Conservation (phyloP, 2,329 filamentous ascomycete species). For the Trichoderma semiorbis region DNA sequence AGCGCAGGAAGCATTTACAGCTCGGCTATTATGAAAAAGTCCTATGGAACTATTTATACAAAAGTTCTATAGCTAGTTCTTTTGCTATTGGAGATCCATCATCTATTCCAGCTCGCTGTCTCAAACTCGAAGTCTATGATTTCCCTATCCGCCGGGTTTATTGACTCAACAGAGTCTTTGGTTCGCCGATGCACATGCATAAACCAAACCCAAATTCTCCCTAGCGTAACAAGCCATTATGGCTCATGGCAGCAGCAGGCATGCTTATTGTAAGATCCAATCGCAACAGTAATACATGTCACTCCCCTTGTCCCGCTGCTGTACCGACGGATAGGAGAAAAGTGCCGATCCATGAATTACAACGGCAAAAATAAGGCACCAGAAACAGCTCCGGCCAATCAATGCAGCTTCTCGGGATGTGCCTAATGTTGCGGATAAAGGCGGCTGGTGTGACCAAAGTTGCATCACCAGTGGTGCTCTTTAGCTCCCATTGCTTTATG, state of each 20-base stretch:
- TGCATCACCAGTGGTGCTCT: background rate
- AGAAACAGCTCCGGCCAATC: background rate
- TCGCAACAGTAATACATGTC: background rate
- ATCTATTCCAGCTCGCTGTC: background rate
- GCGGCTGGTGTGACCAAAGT: background rate
- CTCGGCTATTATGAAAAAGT: background rate
- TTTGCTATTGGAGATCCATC: background rate
- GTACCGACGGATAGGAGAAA: constrained; percentile 7
- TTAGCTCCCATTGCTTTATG: background rate
- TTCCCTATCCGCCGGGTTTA: background rate
- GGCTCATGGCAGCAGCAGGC: background rate
- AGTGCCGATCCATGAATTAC: background rate
- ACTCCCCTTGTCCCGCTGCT: background rate
- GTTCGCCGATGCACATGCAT: background rate
- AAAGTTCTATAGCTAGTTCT: background rate
- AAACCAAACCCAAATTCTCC: background rate
- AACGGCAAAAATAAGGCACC: constrained; percentile 7
- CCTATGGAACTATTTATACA: background rate
- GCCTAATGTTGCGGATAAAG: constrained; percentile 14
- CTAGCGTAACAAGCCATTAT: background rate
- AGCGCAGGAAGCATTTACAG: background rate
- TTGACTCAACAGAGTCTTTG: background rate
- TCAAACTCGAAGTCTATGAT: background rate
- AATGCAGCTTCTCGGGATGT: background rate
- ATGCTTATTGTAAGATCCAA: background rate